These are phyloP conservation scores for Monilinia polystroma DNA, from an alignment of 2,329 filamentous ascomycete genomes.

Conservation along the genomic window DNA sequence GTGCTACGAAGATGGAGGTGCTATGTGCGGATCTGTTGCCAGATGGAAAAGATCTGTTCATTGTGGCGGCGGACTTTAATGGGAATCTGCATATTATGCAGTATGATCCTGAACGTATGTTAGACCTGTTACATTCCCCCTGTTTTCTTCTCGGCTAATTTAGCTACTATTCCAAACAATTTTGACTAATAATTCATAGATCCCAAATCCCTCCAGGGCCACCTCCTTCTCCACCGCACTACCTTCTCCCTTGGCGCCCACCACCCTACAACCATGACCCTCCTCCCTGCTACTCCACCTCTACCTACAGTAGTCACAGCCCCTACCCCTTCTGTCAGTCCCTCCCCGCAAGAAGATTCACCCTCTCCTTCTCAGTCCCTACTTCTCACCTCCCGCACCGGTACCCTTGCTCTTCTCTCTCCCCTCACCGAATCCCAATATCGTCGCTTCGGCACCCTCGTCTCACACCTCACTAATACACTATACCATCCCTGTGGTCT, in stretches of 20 bases:
- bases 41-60: conserved; percentile 76
- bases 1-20: conserved; percentile 73
- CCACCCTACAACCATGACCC: conserved; percentile 68
- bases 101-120: conserved; percentile 90
- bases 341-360: conserved; percentile 32
- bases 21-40: conserved; percentile 85
- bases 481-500: conserved; percentile 76
- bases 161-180: neutral
- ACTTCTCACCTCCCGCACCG: conserved; percentile 72
- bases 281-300: conserved; percentile 67
- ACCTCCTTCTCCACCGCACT: conserved; percentile 80
- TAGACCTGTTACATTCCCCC: conserved; percentile 13
- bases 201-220: conserved; percentile 87
- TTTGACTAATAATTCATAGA: conserved; percentile 52
- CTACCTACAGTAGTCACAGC: conserved; percentile 48
- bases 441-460: conserved; percentile 76
- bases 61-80: conserved; percentile 80
- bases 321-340: conserved; percentile 39
- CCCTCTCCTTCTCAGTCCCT: conserved; percentile 48
- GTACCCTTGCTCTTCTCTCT: conserved; percentile 72
- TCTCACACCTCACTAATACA: conserved; percentile 74
- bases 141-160: conserved; percentile 1
- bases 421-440: conserved; percentile 79
- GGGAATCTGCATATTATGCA: conserved; percentile 86
- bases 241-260: conserved; percentile 85